Conservation (phyloP, 495 filamentous ascomycete species). For the Astrothelium subdiscretum region DNA sequence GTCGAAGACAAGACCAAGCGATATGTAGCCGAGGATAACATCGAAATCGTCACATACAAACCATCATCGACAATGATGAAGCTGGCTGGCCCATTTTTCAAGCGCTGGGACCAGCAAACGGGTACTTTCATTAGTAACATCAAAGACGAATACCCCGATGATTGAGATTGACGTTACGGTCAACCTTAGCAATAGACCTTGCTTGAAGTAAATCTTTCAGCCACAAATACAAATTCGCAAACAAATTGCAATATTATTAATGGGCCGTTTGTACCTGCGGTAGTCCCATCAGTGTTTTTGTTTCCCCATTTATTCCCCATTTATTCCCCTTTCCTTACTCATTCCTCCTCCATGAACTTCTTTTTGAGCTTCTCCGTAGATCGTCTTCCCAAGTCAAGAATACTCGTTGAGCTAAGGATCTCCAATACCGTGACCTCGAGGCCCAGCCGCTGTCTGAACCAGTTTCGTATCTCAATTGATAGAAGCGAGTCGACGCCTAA, state of each 20-base stretch:
- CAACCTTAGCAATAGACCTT: too few relatives aligned
- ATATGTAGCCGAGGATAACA: conserved; percentile 83
- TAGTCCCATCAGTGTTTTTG: too few relatives aligned
- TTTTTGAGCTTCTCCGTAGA: not conserved
- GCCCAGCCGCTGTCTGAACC: not conserved
- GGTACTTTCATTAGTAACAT: conserved; percentile 78
- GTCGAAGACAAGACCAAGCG: conserved; percentile 60
- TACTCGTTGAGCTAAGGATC: not conserved
- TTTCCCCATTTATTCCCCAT: too few relatives aligned
- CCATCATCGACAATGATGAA: conserved; percentile 44
- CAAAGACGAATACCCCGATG: conserved; percentile 73
- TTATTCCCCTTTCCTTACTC: too few relatives aligned
- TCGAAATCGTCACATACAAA: conserved; percentile 48
- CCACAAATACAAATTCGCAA: too few relatives aligned
- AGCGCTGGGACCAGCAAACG: conserved; percentile 60
- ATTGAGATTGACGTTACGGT: too few relatives aligned
- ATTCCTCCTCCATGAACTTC: too few relatives aligned
- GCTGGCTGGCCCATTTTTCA: conserved; percentile 80
- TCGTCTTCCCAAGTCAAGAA: not conserved
- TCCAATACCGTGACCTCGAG: not conserved
- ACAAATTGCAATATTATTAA: too few relatives aligned
- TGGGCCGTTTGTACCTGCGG: too few relatives aligned
- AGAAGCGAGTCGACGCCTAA: not conserved
- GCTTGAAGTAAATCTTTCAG: too few relatives aligned
- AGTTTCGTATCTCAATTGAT: not conserved